Evolutionary conservation across 257 asterid genomes (phyloP).

Genomic region (Nicotiana benthamiana): DNA sequence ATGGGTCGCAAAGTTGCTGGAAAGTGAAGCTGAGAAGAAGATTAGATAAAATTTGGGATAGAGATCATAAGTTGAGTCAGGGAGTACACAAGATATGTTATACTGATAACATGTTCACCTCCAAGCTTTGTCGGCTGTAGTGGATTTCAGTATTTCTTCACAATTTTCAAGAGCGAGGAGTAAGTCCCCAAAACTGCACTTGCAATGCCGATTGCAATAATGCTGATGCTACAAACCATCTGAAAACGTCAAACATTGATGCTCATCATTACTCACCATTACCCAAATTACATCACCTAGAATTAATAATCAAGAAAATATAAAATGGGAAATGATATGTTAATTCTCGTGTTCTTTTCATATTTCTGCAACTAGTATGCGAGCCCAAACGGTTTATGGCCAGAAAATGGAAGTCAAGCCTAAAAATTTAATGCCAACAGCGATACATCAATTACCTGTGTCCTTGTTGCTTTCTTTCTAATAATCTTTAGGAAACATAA

Average conservation of each 20-base stretch:
- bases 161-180: conserved; percentile 40
- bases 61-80: neutral
- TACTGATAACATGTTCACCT: neutral
- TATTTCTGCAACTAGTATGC: neutral
- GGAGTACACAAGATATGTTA: neutral
- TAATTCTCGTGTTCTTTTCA: neutral
- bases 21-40: neutral
- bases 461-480: conserved; percentile 48
- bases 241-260: neutral
- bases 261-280: neutral
- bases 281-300: neutral
- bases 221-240: conserved; percentile 18
- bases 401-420: neutral
- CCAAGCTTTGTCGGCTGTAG: no score
- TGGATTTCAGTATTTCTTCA: conserved; percentile 25
- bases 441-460: conserved; percentile 37
- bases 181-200: conserved; percentile 60
- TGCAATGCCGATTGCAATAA: conserved; percentile 44
- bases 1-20: neutral
- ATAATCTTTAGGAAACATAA: conserved; percentile 59
- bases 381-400: neutral
- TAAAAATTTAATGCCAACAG: neutral
- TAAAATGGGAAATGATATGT: neutral
- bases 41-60: neutral
- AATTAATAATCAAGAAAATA: neutral